Evolutionary conservation across 192 early-diverging fungal species (phyloP).

Genomic region (Coemansia sp.): DNA sequence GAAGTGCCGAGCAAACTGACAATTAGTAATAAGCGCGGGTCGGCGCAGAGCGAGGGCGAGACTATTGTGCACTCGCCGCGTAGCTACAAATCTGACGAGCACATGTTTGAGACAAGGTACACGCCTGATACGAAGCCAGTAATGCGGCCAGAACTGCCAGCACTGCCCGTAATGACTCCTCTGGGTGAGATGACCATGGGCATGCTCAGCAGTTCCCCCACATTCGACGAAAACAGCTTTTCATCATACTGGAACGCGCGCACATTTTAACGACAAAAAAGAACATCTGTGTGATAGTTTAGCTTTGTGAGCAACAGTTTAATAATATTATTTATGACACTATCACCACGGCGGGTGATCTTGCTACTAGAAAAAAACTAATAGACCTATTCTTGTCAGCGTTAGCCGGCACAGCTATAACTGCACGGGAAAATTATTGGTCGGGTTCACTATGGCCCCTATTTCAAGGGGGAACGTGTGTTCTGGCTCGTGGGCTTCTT

Average conservation of each 20-base stretch:
- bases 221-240: slow-evolving; percentile 21
- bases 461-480: no score
- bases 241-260: slow-evolving; percentile 25
- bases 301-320: background rate
- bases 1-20: slow-evolving; percentile 1
- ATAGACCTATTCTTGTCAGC: no score
- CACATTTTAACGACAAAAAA: slow-evolving; percentile 3
- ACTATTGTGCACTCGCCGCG: slow-evolving; percentile 48
- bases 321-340: no score
- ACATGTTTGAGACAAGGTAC: slow-evolving; percentile 9
- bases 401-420: no score
- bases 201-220: slow-evolving; percentile 23
- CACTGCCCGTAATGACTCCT: slow-evolving; percentile 28
- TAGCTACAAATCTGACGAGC: slow-evolving; percentile 5
- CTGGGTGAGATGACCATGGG: slow-evolving; percentile 41
- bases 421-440: no score
- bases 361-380: no score
- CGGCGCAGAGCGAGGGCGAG: slow-evolving; percentile 50
- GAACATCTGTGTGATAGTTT: background rate
- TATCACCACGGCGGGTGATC: no score
- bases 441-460: no score
- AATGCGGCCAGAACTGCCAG: slow-evolving; percentile 21
- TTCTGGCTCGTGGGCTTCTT: no score
- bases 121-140: background rate
- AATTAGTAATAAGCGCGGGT: slow-evolving; percentile 44